Base-by-base conservation (phyloP, 2,329 filamentous ascomycete species). In the Pseudogymnoascus sp. region DNA sequence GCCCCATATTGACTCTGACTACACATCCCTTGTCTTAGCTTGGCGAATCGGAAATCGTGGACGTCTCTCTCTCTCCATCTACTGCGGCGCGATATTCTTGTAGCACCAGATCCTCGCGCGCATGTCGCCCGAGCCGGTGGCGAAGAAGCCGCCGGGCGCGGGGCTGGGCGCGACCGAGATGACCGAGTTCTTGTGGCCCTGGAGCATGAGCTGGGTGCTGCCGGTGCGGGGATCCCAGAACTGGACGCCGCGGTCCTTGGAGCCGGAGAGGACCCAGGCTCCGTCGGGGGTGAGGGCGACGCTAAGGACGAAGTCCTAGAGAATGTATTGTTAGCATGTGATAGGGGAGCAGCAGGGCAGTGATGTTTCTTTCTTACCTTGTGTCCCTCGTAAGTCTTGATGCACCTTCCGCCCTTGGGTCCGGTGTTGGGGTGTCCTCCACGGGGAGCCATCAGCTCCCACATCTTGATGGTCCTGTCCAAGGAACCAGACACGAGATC, bases 381-480 rank as follows among this genome's bases (percentile, higher is more conserved):
- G 78, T 99, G 95, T 61, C 95, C 95, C 74, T 97, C 95, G 71
- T 97, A 99, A 1, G 93, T 97, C 79, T 93, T 91, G 71, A 97
- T 87, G 74, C 95, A 97, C 75, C 96, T 91, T 70, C 95, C 93
- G 36, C 89, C 89, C 80, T 95, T 96, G 8, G 87, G 83, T 33
- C 83, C 85, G 50, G 84, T 82, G 72, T 83, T 85, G 57, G 85
- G 82, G 65, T 87, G 83, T 71, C 87, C 84, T 69, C 82, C 81
- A 69, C 89, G 84, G 50, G 88, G 85, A 21, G 89, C 84, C 63
- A 84, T 87, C 61, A 99, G 83, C 79, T 97, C 93, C 93, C 95
- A 99, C 89, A 97, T 96, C 81, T 97, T 96, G 81, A 97, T 97
- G 0, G 93, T 97, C 82, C 96, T 96, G 76, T 99, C 95, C 70